Evolutionary conservation across 805 yeast genomes (phyloP).

Genomic region (Ogataea ramenticola): DNA sequence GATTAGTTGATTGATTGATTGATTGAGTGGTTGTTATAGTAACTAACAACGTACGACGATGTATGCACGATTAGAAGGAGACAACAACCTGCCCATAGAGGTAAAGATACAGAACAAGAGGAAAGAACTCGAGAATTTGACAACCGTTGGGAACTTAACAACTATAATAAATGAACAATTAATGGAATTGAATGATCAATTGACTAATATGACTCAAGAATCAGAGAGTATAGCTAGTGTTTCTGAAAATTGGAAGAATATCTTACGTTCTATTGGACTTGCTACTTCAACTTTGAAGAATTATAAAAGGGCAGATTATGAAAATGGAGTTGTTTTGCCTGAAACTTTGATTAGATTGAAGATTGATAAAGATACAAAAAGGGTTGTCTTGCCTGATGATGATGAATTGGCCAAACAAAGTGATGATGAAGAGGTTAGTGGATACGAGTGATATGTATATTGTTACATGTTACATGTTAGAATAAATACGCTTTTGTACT

Average conservation of each 20-base stretch:
- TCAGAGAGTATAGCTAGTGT: conserved; percentile 53
- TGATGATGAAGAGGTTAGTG: neutral
- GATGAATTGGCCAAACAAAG: neutral
- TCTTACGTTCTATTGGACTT: conserved; percentile 50
- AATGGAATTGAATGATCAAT: conserved; percentile 38
- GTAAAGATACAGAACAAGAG: conserved; percentile 33
- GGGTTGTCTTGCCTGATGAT: neutral
- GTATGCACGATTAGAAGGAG: no score
- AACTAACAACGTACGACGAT: no score
- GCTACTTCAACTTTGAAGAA: conserved; percentile 47
- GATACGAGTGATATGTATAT: no score
- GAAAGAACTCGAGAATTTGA: conserved; percentile 43
- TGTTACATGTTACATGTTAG: no score
- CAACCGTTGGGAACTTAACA: conserved; percentile 40
- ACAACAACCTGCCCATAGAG: neutral
- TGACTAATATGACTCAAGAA: conserved; percentile 46
- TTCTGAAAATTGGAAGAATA: conserved; percentile 59
- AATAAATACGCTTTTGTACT: neutral
- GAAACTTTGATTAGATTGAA: conserved; percentile 59
- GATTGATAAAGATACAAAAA: conserved; percentile 31
- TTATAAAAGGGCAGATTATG: conserved; percentile 36
- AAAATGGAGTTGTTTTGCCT: conserved; percentile 44
- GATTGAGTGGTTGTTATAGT: no score
- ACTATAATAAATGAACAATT: conserved; percentile 37
- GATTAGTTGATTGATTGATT: no score